Evolutionary conservation across 148 eudicot genomes (phyloP), one percentile per base, ranked within the genome.

Genomic region (Vaccinium vitisidaea): DNA sequence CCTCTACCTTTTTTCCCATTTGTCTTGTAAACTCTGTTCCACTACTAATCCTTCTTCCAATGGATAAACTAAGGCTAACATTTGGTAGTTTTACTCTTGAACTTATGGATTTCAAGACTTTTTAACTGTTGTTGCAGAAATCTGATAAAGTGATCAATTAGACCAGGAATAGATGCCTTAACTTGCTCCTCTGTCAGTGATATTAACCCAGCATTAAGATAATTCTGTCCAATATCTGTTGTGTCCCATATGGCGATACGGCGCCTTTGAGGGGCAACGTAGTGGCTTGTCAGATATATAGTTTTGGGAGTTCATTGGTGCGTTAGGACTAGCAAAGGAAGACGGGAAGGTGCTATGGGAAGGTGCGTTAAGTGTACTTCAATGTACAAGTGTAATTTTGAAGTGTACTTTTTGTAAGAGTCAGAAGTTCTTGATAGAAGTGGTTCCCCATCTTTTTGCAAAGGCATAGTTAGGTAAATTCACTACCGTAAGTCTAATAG

Each of bases 201-300:
- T 27, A 3, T 43, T 18, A 90, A 69, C 39, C 86, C 89, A 65
- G 55, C 83, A 76, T 88, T 82, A 75, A 90, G 84, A 83, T 90
- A 89, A 83, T 88, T 90, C 65, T 90, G 90, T 77, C 92, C 92
- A 25, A 58, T 84, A 52, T 84, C 79, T 63, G 56, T 55, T 54
- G 79, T 84, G 39, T 36, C 39, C 39, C 39, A 36, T 36, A 36
- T 36, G 39, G 39, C 39, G 39, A 36, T 36, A 36, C 39, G 39
- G 39, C 39, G 39, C 39, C 2, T 36, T 36, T 36, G 39, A 36
- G 39, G 39, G 39, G 39, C 39, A 36, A 36, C 1, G 39, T 36
- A 36, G 39, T 36, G 39, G 39, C 39, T 36, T 36, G 39, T 36
- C 39, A 36, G 2, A 36, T 36, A 36, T 36, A 36, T 36, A 36